phyloP scores from a whole-genome alignment of 257 asterid genomes.

The Sherardia arvensis region DNA sequence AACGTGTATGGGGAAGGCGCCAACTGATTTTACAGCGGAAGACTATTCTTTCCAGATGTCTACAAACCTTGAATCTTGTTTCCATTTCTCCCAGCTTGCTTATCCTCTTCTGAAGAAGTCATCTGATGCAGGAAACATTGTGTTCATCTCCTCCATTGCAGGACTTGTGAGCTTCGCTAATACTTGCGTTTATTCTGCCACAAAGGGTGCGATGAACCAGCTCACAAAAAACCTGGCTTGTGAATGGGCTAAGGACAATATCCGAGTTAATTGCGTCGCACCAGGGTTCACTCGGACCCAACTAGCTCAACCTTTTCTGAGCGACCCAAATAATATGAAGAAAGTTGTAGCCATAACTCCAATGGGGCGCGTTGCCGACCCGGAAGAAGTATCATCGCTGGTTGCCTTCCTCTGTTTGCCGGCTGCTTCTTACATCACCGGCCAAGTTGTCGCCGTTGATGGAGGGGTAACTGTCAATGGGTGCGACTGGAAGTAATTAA shows the following conservation, averaged over 20 bases:
- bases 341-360: constrained; percentile 6
- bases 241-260: background rate
- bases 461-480: constrained; percentile 8
- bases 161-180: background rate
- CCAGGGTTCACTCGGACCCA: background rate
- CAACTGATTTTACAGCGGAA: too few species aligned
- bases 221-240: background rate
- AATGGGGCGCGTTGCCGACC: constrained; percentile 7
- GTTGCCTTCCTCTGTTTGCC: constrained; percentile 14
- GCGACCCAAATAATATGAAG: background rate
- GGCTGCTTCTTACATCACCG: constrained; percentile 11
- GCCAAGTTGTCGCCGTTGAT: constrained; percentile 11
- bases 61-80: too few species aligned
- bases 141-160: background rate
- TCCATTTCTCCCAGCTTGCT: too few species aligned
- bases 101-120: too few species aligned
- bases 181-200: background rate
- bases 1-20: too few species aligned
- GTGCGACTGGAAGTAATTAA: too few species aligned
- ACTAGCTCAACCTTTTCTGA: background rate
- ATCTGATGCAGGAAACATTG: too few species aligned
- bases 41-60: too few species aligned
- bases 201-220: background rate
- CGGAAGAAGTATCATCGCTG: constrained; percentile 11
- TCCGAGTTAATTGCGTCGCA: background rate